Base-by-base conservation (phyloP, 805 yeast species). In the Sugiyamaella americana region DNA sequence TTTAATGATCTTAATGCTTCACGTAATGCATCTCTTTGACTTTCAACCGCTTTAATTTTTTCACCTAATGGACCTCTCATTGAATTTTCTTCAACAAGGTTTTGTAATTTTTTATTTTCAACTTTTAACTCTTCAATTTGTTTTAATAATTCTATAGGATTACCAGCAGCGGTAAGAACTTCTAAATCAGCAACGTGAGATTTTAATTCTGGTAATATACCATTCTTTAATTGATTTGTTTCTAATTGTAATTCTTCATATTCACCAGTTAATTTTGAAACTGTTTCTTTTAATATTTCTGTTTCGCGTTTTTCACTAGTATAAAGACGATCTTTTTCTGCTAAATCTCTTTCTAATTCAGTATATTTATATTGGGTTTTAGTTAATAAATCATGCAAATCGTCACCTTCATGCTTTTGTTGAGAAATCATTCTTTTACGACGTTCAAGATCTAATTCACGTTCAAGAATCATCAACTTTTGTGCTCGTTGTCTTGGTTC, bases 1-100 rank as follows among this genome's bases (percentile, higher is more conserved):
- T 67, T 55, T 44, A 68, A 51, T 2, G 71, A 57, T n/a, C 71
- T 61, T 22, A 68, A 51, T 2, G 72, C 68, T 39, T 66, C 67
- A 43, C 69, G 62, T 21, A 68, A 55, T 10, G 67, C 72, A 34
- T 60, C 60, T 22, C 72, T 59, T 52, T 68, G 72, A 8, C 52
- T 23, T 37, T 61, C 65, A 20, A 64, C 61, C 2, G 57, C 52
- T 41, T 55, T 56, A 45, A 65, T 57, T 42, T 66, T 64, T 19
- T 62, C 65, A n/a, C 64, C 60, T 10, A 63, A 50, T 4, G 65
- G 64, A 3, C 67, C 67, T 17, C 58, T 50, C 8, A 56, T 58
- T 5, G 61, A 49, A 40, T 53, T 41, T 50, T 64, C 62, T 48
- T 60, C 65, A 16, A 65, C 56, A 39, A 57, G 53, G 5, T 43